These are phyloP conservation scores for Lichenothelia convexa DNA, from an alignment of 495 filamentous ascomycete genomes.

Conservation along the genomic window DNA sequence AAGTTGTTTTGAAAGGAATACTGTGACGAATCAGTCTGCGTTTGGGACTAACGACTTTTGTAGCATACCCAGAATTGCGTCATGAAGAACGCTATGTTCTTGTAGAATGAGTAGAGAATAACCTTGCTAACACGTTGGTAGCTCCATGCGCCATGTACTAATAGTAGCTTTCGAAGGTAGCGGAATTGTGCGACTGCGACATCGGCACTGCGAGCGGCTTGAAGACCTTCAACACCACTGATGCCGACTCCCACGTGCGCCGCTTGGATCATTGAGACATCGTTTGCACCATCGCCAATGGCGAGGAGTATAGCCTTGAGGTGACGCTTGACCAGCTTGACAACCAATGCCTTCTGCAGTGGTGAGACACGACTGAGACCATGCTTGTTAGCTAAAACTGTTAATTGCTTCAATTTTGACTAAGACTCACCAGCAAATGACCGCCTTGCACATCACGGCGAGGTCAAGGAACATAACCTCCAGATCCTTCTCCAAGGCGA, in stretches of 20 bases:
- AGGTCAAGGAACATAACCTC: constrained; percentile 89
- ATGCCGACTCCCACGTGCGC: constrained; percentile 98
- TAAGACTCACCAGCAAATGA: constrained; percentile 69
- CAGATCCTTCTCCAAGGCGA: constrained; percentile 79
- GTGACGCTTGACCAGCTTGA: constrained; percentile 96
- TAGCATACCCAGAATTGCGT: constrained; percentile 99
- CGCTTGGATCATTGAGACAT: constrained; percentile 98
- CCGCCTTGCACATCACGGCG: constrained; percentile 90
- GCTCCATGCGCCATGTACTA: constrained; percentile 95
- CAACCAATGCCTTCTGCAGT: constrained; percentile 94
- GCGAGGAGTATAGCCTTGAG: constrained; percentile 82
- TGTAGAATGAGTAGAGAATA: constrained; percentile 97
- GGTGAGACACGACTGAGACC: constrained; percentile 68
- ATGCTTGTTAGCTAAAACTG: constrained; percentile 5
- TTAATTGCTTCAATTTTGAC: neutral
- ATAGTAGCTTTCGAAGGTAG: constrained; percentile 80
- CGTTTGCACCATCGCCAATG: constrained; percentile 96
- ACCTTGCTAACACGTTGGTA: constrained; percentile 94
- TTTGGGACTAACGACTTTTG: constrained; percentile 15
- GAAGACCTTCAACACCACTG: constrained; percentile 94
- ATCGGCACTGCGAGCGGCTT: constrained; percentile 90
- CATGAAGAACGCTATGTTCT: constrained; percentile 97
- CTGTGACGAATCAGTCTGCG: constrained; percentile 28
- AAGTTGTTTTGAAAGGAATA: constrained; percentile 98
- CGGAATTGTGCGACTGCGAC: constrained; percentile 94